Percentiles rank a stretch among this genome's conserved stretches.
These are phyloP conservation scores for Fusarium nurragi DNA, from an alignment of 2,329 filamentous ascomycete species.

Conservation along the genomic window DNA sequence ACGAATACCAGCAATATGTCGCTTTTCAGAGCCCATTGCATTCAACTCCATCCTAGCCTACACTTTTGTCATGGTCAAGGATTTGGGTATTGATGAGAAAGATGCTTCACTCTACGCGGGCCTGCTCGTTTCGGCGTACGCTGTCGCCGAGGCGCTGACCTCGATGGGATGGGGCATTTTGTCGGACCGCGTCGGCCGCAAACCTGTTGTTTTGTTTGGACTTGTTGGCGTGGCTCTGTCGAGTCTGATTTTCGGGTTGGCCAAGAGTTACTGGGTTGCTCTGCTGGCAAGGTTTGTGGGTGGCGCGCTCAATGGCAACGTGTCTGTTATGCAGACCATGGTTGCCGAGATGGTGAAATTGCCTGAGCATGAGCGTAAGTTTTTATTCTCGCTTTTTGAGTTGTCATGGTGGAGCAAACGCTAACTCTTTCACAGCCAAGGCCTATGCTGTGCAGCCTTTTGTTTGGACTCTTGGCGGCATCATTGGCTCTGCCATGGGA, in stretches of 20 bases:
- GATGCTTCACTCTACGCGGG: constrained; percentile 87
- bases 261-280: constrained; percentile 79
- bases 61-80: constrained; percentile 84
- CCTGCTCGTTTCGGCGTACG: constrained; percentile 85
- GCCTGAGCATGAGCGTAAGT: constrained; percentile 77
- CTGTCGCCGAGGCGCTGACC: constrained; percentile 84
- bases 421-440: constrained; percentile 42
- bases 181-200: constrained; percentile 71
- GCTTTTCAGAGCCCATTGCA: constrained; percentile 85
- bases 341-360: constrained; percentile 90
- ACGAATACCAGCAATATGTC: constrained; percentile 39
- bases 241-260: constrained; percentile 86
- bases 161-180: constrained; percentile 70
- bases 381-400: neutral
- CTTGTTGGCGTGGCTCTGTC: constrained; percentile 79
- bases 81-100: constrained; percentile 75
- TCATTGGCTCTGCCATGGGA: constrained; percentile 86
- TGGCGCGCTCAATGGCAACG: constrained; percentile 90
- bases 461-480: constrained; percentile 87
- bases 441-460: constrained; percentile 92
- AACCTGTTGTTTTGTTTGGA: constrained; percentile 75
- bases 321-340: constrained; percentile 87
- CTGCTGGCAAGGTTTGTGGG: constrained; percentile 83
- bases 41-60: constrained; percentile 93
- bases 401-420: rapidly evolving